Conservation (phyloP, 176 grass and related monocot species). For the Coix lacrymajobi region DNA sequence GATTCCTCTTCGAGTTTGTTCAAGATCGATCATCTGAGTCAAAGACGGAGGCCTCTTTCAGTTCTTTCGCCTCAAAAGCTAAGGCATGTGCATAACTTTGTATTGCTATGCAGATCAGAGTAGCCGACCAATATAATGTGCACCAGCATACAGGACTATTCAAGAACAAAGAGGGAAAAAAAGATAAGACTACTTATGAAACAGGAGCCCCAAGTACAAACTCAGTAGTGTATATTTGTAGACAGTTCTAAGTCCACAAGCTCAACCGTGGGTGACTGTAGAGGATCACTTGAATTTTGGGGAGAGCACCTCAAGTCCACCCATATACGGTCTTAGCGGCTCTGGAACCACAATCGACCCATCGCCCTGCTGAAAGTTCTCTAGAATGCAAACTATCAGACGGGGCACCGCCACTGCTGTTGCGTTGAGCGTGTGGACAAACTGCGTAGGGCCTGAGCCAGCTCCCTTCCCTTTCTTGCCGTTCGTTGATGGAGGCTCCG, state of each 20-base stretch:
- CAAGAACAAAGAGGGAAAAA: neutral
- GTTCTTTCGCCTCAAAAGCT: no score
- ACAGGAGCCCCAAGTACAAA: neutral
- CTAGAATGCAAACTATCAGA: conserved; percentile 74
- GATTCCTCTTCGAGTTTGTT: no score
- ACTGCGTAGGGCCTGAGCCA: conserved; percentile 46
- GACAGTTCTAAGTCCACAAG: neutral
- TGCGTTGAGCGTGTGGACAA: conserved; percentile 83
- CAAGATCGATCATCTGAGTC: no score
- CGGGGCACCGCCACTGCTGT: conserved; percentile 85
- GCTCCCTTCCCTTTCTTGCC: conserved; percentile 64
- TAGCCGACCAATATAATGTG: neutral
- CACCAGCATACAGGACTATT: neutral
- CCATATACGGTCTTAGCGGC: conserved; percentile 67
- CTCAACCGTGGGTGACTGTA: no score
- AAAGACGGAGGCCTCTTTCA: no score
- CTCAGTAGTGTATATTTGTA: neutral
- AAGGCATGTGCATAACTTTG: neutral
- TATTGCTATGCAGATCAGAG: neutral
- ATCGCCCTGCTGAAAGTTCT: conserved; percentile 81
- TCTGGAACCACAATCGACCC: conserved; percentile 60
- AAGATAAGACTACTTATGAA: neutral
- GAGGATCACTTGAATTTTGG: conserved; percentile 35
- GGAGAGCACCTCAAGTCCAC: conserved; percentile 45
- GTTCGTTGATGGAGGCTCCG: conserved; percentile 25